Evolutionary conservation across 306 rosid species (phyloP).

Genomic region (Crataegus laevigata): DNA sequence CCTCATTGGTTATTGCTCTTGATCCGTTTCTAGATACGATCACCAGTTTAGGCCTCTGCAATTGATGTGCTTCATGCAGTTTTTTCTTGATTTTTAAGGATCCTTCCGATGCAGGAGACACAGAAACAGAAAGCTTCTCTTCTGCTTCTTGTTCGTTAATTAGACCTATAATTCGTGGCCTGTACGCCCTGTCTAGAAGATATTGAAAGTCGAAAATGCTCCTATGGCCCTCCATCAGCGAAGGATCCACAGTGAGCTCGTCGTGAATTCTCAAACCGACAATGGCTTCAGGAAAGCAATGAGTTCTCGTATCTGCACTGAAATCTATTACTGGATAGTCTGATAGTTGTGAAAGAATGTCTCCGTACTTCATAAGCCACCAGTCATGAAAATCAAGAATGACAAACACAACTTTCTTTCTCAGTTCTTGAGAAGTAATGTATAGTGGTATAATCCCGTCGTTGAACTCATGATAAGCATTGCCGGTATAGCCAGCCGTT

Average conservation of each 20-base stretch:
- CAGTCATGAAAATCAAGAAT: conserved; percentile 70
- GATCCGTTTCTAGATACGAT: conserved; percentile 71
- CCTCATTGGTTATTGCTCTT: conserved; percentile 62
- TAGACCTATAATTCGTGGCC: conserved; percentile 47
- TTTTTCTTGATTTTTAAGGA: conserved; percentile 5
- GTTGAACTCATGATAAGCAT: conserved; percentile 87
- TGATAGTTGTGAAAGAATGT: conserved; percentile 64
- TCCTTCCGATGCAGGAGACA: conserved; percentile 3
- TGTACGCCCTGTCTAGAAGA: conserved; percentile 53
- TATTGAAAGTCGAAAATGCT: conserved; percentile 57
- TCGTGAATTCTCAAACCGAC: conserved; percentile 78
- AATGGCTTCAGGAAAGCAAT: conserved; percentile 79
- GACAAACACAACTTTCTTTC: conserved; percentile 73
- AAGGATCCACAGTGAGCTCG: conserved; percentile 60
- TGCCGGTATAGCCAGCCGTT: conserved; percentile 90
- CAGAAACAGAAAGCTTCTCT: neutral
- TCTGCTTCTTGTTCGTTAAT: conserved; percentile 32
- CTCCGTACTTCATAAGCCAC: conserved; percentile 80
- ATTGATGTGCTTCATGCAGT: neutral
- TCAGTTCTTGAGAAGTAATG: conserved; percentile 67
- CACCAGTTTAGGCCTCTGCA: conserved; percentile 39
- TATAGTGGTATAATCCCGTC: conserved; percentile 78
- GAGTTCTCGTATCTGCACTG: conserved; percentile 45
- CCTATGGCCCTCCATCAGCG: conserved; percentile 46
- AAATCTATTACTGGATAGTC: conserved; percentile 53